Evolutionary conservation across 2,329 filamentous ascomycete genomes (phyloP), one percentile per base, ranked within the genome.

Genomic region (Cryphonectria radicalis): DNA sequence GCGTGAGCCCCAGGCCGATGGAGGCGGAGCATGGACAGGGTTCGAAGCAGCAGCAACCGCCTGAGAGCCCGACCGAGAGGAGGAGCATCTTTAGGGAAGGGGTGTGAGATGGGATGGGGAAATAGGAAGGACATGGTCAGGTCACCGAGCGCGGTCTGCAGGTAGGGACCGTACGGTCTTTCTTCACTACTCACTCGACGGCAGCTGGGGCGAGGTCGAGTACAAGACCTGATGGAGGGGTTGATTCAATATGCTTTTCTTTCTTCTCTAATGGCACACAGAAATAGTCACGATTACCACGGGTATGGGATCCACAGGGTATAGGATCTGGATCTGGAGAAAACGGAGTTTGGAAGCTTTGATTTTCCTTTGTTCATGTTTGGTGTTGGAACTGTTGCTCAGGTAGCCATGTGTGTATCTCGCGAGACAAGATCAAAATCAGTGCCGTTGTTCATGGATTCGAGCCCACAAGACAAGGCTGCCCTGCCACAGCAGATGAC

Each of bases 1-100:
- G 92, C 37, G 90, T 95, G 42, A 95, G 92, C 79, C 93, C 93
- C 3, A 81, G 93, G 75, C 93, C 93, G n/a, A 88, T 92, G 75
- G 84, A 89, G 66, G 86, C 85, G 42, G 68, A 67, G 63, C 55
- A 55, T 17, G 67, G 60, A 10, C 81, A 79, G 67, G 81, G 78
- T 19, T 80, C 81, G 70, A 81, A 80, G 11, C 65, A 65, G 13
- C 65, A 63, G 10, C 65, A 65, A 11, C 65, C 62, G 64, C 82
- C 81, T 42, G 85, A 87, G 70, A 91, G 89, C 78, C 89, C 89
- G n/a, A 88, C 87, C 11, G 91, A 92, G 82, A 84, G 91, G 80
- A 87, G 88, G 78, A 93, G 90, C 73, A 86, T 92, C 74, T 94
- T 93, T 77, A 84, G 86, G 72, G 92, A 94, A 82, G 87, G 92